Base-by-base conservation (phyloP, 306 rosid species). In the Glycyrrhiza uralensis region DNA sequence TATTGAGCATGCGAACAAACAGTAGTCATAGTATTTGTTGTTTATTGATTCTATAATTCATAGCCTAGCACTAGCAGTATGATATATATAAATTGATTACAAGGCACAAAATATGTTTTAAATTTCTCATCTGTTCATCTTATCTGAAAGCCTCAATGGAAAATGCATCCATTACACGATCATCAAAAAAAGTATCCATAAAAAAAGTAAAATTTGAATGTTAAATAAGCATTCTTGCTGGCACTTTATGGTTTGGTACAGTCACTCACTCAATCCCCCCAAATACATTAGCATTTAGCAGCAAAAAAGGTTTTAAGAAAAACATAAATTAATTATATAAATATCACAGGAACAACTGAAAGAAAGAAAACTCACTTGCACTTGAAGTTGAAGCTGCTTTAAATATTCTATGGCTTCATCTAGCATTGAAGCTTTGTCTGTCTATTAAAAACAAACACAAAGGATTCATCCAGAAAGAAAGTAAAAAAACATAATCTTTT, bases 311-410 rank as follows among this genome's bases (percentile, higher is more conserved):
- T 20, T 11, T 11, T 17, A 18, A 33, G 24, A 38, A 74, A 62
- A 47, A 13, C 45, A 38, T 11, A 49, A 0, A 45, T 2, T 38
- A 14, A 38, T 42, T 4, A 14, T 2, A 39, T 5, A 20, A 63
- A 52, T n/a, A 83, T 51, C 55, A 49, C 17, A 55, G 61, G 18
- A 15, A 52, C 17, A 11, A 39, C 17, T 11, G 58, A 67, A 51
- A 76, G 58, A 67, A 51, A 76, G 75, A 83, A 80, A 49, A 79
- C 74, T 83, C 66, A 83, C 84, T 72, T 83, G 87, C 47, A 89
- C 97, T 86, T 94, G 98, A 83, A 94, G 89, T 79, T 94, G 98
- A 79, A 94, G 98, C 77, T 94, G 98, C 91, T 94, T 89, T 90
- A 94, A 78, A 78, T 94, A 94, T 32, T 94, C 97, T 33, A 94